phyloP scores from a whole-genome alignment of 257 asterid genomes.

The Echium plantagineum region DNA sequence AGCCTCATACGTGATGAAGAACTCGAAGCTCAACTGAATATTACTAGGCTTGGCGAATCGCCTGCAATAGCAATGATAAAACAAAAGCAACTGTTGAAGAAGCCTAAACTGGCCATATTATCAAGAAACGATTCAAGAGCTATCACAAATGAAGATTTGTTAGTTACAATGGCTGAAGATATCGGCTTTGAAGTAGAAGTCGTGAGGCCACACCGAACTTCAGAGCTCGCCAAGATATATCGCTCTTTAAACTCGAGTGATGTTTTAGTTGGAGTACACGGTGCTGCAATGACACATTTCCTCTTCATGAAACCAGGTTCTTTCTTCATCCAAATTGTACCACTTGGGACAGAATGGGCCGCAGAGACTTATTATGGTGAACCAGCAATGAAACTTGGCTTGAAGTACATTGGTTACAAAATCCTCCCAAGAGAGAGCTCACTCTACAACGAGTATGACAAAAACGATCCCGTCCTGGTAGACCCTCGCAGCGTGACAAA shows the following conservation, averaged over 20 bases:
- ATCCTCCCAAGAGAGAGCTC: constrained; percentile 72
- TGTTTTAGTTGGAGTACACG: constrained; percentile 77
- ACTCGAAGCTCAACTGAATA: constrained; percentile 11
- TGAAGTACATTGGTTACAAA: constrained; percentile 58
- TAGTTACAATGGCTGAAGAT: constrained; percentile 39
- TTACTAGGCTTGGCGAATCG: constrained; percentile 5
- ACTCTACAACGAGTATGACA: constrained; percentile 32
- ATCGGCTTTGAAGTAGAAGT: constrained; percentile 55
- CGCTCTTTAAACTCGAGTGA: constrained; percentile 54
- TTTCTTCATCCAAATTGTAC: constrained; percentile 59
- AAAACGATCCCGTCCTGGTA: constrained; percentile 33
- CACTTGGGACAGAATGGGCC: constrained; percentile 86
- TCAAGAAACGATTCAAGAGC: constrained; percentile 57
- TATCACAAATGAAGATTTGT: constrained; percentile 40
- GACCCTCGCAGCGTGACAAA: constrained; percentile 35
- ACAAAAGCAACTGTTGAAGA: constrained; percentile 5
- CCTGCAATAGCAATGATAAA: constrained; percentile 8
- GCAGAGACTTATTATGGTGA: constrained; percentile 54
- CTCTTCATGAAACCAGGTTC: constrained; percentile 62
- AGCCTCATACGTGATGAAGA: constrained; percentile 27
- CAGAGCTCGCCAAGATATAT: constrained; percentile 46
- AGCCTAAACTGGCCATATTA: constrained; percentile 46
- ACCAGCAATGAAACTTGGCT: constrained; percentile 49
- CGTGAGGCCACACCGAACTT: constrained; percentile 36
- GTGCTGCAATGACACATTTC: constrained; percentile 89